phyloP scores from a whole-genome alignment of 1,284 basidiomycete species.

The Macrocybe sp. region DNA sequence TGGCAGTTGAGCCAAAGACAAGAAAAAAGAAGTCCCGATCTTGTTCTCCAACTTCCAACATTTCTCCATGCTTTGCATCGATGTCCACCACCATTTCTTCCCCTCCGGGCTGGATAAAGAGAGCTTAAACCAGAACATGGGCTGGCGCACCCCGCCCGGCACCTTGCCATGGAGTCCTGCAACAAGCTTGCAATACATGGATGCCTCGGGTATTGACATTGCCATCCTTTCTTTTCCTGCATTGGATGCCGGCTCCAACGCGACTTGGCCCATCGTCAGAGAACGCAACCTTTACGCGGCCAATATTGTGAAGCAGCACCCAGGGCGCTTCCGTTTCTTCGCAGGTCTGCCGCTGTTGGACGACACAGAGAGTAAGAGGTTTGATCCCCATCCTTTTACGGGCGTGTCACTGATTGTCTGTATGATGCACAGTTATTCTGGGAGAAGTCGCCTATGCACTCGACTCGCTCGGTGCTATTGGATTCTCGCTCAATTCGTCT shows the following conservation, averaged over 20 bases:
- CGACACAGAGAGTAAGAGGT: conserved; percentile 48
- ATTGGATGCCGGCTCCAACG: conserved; percentile 37
- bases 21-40: background rate
- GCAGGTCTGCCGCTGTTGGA: conserved; percentile 56
- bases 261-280: conserved; percentile 38
- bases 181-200: conserved; percentile 55
- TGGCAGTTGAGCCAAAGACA: background rate
- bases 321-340: conserved; percentile 60
- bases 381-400: background rate
- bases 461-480: conserved; percentile 55
- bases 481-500: conserved; percentile 57
- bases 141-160: conserved; percentile 56
- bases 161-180: conserved; percentile 63
- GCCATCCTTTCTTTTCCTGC: conserved; percentile 66
- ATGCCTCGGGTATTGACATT: conserved; percentile 45
- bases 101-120: conserved; percentile 41
- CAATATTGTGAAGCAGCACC: conserved; percentile 40
- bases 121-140: conserved; percentile 38
- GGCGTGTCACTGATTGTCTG: background rate
- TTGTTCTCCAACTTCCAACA: background rate
- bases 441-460: conserved; percentile 52
- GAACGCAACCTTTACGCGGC: conserved; percentile 43
- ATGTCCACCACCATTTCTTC: conserved; percentile 73
- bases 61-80: conserved; percentile 38
- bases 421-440: conserved; percentile 38